Evolutionary conservation across 805 yeast genomes (phyloP), one percentile per base, ranked within the genome.

Genomic region (Torulaspora franciscae): DNA sequence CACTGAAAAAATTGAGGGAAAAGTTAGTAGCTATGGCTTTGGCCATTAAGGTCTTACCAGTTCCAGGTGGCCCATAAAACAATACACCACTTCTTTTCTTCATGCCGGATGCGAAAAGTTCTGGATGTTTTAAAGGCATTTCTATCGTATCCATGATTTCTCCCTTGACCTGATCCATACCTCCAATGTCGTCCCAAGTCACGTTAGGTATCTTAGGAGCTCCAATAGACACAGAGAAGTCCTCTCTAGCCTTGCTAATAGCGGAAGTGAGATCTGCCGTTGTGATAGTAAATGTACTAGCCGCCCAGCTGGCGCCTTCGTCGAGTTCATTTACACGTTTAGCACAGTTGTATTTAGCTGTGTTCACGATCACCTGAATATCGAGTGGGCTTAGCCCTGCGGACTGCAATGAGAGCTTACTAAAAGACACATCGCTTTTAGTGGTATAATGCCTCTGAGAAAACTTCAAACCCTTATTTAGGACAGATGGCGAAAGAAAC

Each of bases 61-160:
- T 93, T 19, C 99, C 99, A 0, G 99, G 99, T 0, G 99, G 99
- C 0, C 99, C 99, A 67, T 93, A 93, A 63, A 93, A 89, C 51
- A 93, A 68, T 30, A 93, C 85, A 39, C 99, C 99, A 58, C 95
- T 83, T 65, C 99, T 76, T 62, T 91, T 91, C 64, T 93, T 91
- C 62, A 93, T 77, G 0, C 98, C 98, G 37, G 81, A 81, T 40
- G 81, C 76, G 66, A 91, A 91, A 45, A 93, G 69, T 54, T 88
- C 95, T 0, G 98, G 98, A 61, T 85, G 90, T 57, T 86, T 88
- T 60, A 91, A 71, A 2, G 99, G 99, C 85, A 91, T 79, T 55
- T 91, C 98, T 48, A 93, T 90, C 0, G 99, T 91, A 59, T 93
- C 99, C 62, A 90, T 68, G 54, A 93, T 91, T 57, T 91, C 97